Evolutionary conservation across 352 stramenopile genomes (phyloP).

Genomic region (Globisporangium solare): DNA sequence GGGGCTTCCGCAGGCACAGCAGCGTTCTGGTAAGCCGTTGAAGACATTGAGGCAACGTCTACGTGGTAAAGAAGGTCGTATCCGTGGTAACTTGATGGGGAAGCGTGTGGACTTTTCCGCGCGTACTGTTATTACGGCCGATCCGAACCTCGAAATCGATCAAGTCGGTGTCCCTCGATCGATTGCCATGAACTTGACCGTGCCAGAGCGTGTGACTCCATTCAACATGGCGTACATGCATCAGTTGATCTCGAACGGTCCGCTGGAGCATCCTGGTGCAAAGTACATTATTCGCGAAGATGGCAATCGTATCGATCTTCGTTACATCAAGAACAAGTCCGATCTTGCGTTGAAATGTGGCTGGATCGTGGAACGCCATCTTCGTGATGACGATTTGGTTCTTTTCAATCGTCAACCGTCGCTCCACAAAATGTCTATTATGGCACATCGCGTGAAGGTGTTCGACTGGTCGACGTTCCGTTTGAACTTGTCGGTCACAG

Average conservation of each 20-base stretch:
- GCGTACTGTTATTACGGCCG: slow-evolving; percentile 99
- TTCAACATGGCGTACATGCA: slow-evolving; percentile 98
- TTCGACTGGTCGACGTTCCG: slow-evolving; percentile 99
- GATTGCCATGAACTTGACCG: slow-evolving; percentile 98
- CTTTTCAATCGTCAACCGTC: slow-evolving; percentile 99
- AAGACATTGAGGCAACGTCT: slow-evolving; percentile 97
- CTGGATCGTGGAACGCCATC: slow-evolving; percentile 98
- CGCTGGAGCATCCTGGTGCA: slow-evolving; percentile 95
- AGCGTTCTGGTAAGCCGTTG: slow-evolving; percentile 95
- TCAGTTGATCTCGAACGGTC: slow-evolving; percentile 94
- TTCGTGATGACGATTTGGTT: slow-evolving; percentile 98
- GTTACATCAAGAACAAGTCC: slow-evolving; percentile 97
- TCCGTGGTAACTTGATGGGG: slow-evolving; percentile 99
- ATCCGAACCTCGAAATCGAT: slow-evolving; percentile 99
- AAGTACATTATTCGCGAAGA: slow-evolving; percentile 99
- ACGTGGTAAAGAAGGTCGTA: slow-evolving; percentile 97
- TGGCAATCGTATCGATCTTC: slow-evolving; percentile 96
- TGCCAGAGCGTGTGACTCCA: slow-evolving; percentile 97
- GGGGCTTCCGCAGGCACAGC: slow-evolving; percentile 94
- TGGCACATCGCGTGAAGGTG: slow-evolving; percentile 98
- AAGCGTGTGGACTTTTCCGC: slow-evolving; percentile 99
- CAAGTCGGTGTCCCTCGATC: slow-evolving; percentile 97
- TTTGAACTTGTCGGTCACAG: slow-evolving; percentile 97
- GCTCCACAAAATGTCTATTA: slow-evolving; percentile 99
- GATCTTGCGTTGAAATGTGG: slow-evolving; percentile 95